phyloP scores from a whole-genome alignment of 352 stramenopile genomes.

The Peronospora destructor region DNA sequence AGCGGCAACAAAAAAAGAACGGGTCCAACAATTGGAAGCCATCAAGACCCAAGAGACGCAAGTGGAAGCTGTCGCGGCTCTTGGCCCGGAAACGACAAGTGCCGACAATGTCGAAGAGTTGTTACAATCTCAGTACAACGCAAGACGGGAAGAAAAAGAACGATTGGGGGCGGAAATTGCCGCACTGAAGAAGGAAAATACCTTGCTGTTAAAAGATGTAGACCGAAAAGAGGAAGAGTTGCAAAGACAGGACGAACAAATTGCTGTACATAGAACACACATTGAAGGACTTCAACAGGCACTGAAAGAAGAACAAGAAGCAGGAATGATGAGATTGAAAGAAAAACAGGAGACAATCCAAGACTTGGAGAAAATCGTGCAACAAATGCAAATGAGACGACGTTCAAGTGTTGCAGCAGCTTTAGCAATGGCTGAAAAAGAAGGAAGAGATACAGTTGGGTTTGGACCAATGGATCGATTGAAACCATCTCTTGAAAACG shows the following conservation, averaged over 20 bases:
- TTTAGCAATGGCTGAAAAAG: conserved; percentile 31
- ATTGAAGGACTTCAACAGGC: conserved; percentile 50
- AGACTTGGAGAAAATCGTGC: conserved; percentile 54
- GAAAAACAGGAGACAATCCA: conserved; percentile 70
- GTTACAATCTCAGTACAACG: conserved; percentile 22
- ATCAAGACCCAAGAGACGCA: conserved; percentile 27
- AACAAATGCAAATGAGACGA: conserved; percentile 49
- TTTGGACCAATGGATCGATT: conserved; percentile 42
- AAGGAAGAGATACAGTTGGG: conserved; percentile 27
- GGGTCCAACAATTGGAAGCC: conserved; percentile 55
- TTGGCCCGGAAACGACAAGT: conserved; percentile 28
- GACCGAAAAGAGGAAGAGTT: conserved; percentile 60
- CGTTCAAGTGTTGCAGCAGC: conserved; percentile 45
- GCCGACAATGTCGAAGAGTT: conserved; percentile 40
- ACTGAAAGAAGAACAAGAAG: conserved; percentile 61
- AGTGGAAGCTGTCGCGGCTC: conserved; percentile 17
- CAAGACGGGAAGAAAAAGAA: conserved; percentile 39
- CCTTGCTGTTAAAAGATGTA: conserved; percentile 64
- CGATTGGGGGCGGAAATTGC: conserved; percentile 40
- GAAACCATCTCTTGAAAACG: conserved; percentile 15
- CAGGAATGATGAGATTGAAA: conserved; percentile 49
- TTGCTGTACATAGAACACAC: conserved; percentile 51
- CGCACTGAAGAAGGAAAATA: conserved; percentile 62
- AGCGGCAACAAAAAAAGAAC: conserved; percentile 74
- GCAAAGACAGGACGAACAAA: conserved; percentile 56